Base-by-base conservation (phyloP, 1,284 basidiomycete species). In the Phylloboletellus chloephorus region DNA sequence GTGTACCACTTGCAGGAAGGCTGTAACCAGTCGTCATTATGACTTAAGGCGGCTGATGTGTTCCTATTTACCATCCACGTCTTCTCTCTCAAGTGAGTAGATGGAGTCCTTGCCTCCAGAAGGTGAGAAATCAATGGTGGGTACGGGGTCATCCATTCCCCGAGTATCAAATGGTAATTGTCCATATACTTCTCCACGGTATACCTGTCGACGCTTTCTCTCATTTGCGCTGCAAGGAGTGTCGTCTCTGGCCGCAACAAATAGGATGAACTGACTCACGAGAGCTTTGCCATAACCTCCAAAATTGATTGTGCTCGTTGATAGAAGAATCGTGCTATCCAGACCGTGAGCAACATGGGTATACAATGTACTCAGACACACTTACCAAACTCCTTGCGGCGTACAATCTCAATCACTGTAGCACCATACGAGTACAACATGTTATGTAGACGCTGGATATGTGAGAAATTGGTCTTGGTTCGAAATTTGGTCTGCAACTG, bases 351-450 rank as follows among this genome's bases (percentile, higher is more conserved):
- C 19, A 6, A 37, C 7, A 37, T 13, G 20, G 12, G 7, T 1
- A 32, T 20, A 32, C 10, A 31, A 32, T n/a, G 23, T 12, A 6
- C 21, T 21, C 19, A 25, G 20, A 31, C 8, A 32, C 32, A 61
- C 74, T 66, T 49, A 79, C 85, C 73, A 61, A 95, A 97, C 59
- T 95, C 90, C 48, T 88, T 87, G 40, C 95, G 70, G 41, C 94
- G 72, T 0, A 95, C 87, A 25, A 95, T 81, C 64, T 98, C 95
- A 9, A 95, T 75, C 2, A 97, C 75, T 0, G 93, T 92, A 1
- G 91, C 88, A 0, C 90, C 88, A 61, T 98, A 98, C 0, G 90
- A 91, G 57, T 91, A 93, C 1, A 95, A 66, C 77, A 98, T 88
- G 43, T 78, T 82, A 56, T 96, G 91, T 26, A 98, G 68, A 10